Conservation (phyloP, 1,284 basidiomycete genomes). For the Peniophora sp. region DNA sequence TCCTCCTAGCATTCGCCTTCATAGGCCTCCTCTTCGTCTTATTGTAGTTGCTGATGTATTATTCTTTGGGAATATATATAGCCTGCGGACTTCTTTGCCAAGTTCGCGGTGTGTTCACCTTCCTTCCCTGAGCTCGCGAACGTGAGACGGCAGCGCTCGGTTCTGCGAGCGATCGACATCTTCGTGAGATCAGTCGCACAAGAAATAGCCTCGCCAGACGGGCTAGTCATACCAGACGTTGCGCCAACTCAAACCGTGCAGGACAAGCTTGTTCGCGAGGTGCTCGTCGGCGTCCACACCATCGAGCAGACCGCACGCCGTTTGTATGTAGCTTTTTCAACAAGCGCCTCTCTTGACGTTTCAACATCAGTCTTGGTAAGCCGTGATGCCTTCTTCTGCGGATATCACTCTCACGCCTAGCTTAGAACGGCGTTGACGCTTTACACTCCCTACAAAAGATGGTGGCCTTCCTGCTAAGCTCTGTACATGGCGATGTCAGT, state of each 20-base stretch:
- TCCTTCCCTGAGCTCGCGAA: slow-evolving; percentile 5
- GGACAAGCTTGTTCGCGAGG: neutral
- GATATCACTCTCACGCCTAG: neutral
- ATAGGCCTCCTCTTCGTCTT: neutral
- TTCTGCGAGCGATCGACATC: slow-evolving; percentile 9
- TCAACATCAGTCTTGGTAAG: neutral
- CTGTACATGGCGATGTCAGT: slow-evolving; percentile 27
- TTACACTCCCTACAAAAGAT: slow-evolving; percentile 23
- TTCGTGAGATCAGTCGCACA: slow-evolving; percentile 7
- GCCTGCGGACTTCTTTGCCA: slow-evolving; percentile 32
- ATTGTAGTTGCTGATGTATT: slow-evolving; percentile 7
- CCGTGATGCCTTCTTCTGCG: neutral
- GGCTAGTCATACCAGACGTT: no score
- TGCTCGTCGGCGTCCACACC: neutral
- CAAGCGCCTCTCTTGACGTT: neutral
- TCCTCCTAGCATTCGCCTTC: slow-evolving; percentile 3
- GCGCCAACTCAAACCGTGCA: neutral
- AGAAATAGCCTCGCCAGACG: neutral
- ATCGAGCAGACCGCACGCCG: neutral
- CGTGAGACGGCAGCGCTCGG: neutral
- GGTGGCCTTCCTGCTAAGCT: slow-evolving; percentile 24
- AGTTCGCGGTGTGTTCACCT: slow-evolving; percentile 7
- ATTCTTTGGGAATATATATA: slow-evolving; percentile 15
- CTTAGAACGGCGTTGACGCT: slow-evolving; percentile 8
- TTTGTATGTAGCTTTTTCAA: neutral